Percentiles rank a stretch among this genome's conserved stretches.
Evolutionary conservation across 2,329 filamentous ascomycete species (phyloP).

Genomic region (Paramyrothecium roridum): DNA sequence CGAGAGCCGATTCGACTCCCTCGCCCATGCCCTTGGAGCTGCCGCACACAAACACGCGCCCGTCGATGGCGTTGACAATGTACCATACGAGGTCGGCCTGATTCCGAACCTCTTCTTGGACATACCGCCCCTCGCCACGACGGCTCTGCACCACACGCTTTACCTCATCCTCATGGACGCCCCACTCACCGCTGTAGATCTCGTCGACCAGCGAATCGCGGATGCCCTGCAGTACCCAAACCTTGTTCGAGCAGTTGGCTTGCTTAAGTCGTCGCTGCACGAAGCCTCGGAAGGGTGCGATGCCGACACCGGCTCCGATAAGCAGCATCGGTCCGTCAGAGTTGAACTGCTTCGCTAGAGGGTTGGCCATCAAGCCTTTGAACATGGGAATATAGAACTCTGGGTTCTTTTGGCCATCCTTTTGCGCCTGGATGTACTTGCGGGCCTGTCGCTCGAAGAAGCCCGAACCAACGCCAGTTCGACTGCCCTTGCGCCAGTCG

Average conservation of each 20-base stretch:
- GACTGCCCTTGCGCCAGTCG: constrained; percentile 69
- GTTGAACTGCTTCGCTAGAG: constrained; percentile 85
- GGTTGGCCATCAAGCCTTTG: constrained; percentile 96
- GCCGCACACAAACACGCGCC: constrained; percentile 93
- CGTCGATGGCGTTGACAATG: constrained; percentile 94
- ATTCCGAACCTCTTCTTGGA: constrained; percentile 88
- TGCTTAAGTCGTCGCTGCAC: constrained; percentile 91
- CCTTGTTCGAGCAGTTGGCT: constrained; percentile 95
- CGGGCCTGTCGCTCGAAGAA: constrained; percentile 86
- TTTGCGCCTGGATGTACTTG: constrained; percentile 66
- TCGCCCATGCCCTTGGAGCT: constrained; percentile 97
- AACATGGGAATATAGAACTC: constrained; percentile 91
- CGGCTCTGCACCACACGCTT: constrained; percentile 79
- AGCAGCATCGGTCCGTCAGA: constrained; percentile 96
- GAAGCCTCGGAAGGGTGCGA: constrained; percentile 96
- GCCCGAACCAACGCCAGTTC: constrained; percentile 86
- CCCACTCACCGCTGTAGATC: constrained; percentile 95
- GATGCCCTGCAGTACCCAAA: constrained; percentile 92
- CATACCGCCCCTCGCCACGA: constrained; percentile 79
- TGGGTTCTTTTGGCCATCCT: constrained; percentile 50
- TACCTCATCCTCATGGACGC: constrained; percentile 83
- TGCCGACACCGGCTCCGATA: constrained; percentile 93
- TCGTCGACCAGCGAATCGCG: constrained; percentile 94
- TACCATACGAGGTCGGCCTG: constrained; percentile 98
- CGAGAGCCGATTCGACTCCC: constrained; percentile 81